These are phyloP conservation scores for Lizonia empirigonia DNA, from an alignment of 2,329 filamentous ascomycete genomes.

Conservation along the genomic window DNA sequence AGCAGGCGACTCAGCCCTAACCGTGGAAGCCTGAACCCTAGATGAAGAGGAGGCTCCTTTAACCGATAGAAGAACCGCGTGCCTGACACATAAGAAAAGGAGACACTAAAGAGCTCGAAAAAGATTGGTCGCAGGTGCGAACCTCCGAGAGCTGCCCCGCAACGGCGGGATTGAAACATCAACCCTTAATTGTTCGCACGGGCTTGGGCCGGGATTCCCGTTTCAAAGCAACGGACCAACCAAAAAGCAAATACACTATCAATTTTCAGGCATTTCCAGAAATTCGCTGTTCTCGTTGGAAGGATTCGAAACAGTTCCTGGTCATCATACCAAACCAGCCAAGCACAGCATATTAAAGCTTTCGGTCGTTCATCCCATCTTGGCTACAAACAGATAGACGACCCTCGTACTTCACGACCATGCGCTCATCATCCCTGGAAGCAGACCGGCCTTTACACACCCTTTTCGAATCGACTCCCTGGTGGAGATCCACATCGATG, in stretches of 20 bases:
- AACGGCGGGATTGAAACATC: conserved; percentile 31
- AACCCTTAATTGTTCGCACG: conserved; percentile 29
- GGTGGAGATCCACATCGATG: conserved; percentile 6
- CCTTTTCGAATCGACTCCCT: conserved; percentile 10
- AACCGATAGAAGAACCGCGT: conserved; percentile 4
- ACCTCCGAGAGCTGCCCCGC: conserved; percentile 21
- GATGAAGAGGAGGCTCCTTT: conserved; percentile 3
- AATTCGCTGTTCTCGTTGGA: conserved; percentile 10
- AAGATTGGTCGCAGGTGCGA: conserved; percentile 13
- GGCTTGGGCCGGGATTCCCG: conserved; percentile 19
- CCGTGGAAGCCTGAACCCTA: neutral
- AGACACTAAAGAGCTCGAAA: conserved; percentile 16
- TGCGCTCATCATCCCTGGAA: conserved; percentile 19
- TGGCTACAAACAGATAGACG: conserved; percentile 25
- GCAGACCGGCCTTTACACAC: conserved; percentile 9
- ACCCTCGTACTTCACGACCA: conserved; percentile 17
- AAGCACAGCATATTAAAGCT: conserved; percentile 26
- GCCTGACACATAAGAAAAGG: conserved; percentile 9
- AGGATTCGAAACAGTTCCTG: neutral
- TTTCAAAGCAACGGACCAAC: conserved; percentile 30
- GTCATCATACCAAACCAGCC: conserved; percentile 14
- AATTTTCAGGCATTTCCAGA: neutral
- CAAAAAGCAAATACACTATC: neutral
- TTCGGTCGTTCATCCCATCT: conserved; percentile 22
- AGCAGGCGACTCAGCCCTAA: neutral